phyloP scores from a whole-genome alignment of 768 basidiomycete species.

The Wakefieldia striispora region DNA sequence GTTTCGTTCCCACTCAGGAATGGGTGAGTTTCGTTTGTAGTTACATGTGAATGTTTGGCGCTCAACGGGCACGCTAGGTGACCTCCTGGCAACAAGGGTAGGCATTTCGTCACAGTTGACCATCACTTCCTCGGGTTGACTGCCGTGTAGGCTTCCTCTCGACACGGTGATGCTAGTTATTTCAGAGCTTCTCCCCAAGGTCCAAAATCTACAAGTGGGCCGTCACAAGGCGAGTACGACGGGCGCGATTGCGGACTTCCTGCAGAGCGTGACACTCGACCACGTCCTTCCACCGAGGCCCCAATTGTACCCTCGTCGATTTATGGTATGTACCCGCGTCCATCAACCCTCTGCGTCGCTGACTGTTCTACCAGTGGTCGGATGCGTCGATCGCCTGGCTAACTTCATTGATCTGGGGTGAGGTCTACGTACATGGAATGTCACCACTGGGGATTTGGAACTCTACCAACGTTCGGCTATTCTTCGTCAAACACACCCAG shows the following conservation, averaged over 20 bases:
- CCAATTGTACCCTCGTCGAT: conserved; percentile 65
- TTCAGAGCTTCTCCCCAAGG: conserved; percentile 81
- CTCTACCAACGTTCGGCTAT: conserved; percentile 82
- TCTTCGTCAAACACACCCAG: conserved; percentile 87
- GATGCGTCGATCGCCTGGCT: conserved; percentile 91
- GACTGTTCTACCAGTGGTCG: conserved; percentile 64
- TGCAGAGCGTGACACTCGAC: conserved; percentile 64
- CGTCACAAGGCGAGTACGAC: conserved; percentile 60
- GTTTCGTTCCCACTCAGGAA: conserved; percentile 94
- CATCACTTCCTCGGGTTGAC: conserved; percentile 8
- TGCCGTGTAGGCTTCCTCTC: conserved; percentile 66
- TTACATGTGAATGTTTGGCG: neutral
- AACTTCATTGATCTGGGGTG: conserved; percentile 92
- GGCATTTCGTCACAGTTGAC: conserved; percentile 13
- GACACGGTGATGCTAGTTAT: conserved; percentile 86
- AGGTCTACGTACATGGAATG: conserved; percentile 89
- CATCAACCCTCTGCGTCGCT: neutral
- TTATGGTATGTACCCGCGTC: conserved; percentile 53
- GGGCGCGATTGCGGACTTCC: conserved; percentile 69
- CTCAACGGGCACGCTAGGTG: conserved; percentile 45
- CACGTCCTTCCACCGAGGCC: conserved; percentile 74
- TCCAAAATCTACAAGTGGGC: conserved; percentile 78
- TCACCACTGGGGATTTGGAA: conserved; percentile 89
- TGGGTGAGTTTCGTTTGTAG: conserved; percentile 58
- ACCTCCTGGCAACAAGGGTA: conserved; percentile 97